phyloP scores from a whole-genome alignment of 352 stramenopile genomes.

The Pythium plurisporium region DNA sequence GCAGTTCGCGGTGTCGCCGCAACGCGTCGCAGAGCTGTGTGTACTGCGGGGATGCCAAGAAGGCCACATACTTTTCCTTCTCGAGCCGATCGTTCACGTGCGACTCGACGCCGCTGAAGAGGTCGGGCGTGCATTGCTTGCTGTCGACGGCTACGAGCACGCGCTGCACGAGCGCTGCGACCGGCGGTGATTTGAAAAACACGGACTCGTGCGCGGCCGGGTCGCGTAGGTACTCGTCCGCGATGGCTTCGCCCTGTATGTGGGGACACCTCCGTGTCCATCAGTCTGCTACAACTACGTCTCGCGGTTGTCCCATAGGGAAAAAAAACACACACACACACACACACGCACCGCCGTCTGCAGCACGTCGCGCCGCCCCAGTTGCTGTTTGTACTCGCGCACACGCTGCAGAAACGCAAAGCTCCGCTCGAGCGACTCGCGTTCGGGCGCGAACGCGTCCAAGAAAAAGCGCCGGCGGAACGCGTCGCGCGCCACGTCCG shows the following conservation, averaged over 20 bases:
- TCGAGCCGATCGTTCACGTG: constrained; percentile 45
- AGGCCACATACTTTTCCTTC: constrained; percentile 46
- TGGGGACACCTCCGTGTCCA: too few relatives aligned
- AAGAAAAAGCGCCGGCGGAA: constrained; percentile 59
- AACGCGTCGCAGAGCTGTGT: constrained; percentile 47
- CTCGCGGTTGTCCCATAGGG: too few relatives aligned
- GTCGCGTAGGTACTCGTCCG: constrained; percentile 31
- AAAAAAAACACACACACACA: too few relatives aligned
- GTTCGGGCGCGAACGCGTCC: constrained; percentile 49
- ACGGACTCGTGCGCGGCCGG: constrained; percentile 26
- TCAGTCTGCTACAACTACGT: too few relatives aligned
- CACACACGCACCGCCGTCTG: constrained; percentile 34
- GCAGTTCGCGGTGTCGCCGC: constrained; percentile 45
- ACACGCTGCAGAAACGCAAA: constrained; percentile 54
- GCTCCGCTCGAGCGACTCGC: constrained; percentile 45
- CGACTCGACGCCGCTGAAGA: constrained; percentile 60
- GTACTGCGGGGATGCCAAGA: constrained; percentile 46
- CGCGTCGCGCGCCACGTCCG: constrained; percentile 49
- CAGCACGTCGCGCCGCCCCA: constrained; percentile 39
- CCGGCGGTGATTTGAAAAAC: constrained; percentile 10
- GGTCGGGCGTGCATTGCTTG: constrained; percentile 36
- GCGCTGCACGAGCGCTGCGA: constrained; percentile 27
- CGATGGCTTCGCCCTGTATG: constrained; percentile 44
- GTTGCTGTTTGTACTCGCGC: constrained; percentile 54
- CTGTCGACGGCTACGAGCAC: constrained; percentile 28